Evolutionary conservation across 164 flowering plant species (phyloP), one percentile per base, ranked within the genome.

Genomic region (Euptelea pleiosperma): DNA sequence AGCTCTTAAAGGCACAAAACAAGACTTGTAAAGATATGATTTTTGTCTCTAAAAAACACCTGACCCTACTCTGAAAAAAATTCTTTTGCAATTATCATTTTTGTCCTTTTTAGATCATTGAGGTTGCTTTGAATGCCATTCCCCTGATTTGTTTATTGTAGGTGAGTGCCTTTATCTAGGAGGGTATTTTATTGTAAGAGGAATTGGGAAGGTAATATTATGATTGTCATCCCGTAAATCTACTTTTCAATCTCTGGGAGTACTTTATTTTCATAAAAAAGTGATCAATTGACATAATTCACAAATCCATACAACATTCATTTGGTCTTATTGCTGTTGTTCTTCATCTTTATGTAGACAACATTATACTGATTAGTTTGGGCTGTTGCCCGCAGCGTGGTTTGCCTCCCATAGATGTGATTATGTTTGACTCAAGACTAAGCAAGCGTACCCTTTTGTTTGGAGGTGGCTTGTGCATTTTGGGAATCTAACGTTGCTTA

Each of bases 151-250:
- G 31, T 52, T 66, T 52, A 22, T 28, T 54, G 37, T 51, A 86
- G 98, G 98, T 69, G 99, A 94, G 73, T 94, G 99, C 29, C 95
- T 86, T 56, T 96, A 91, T 71, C 96, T 96, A 21, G 97, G 97
- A 59, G 99, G 99, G 35, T 94, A 89, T 72, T 91, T 94, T 66
- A 41, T 94, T 37, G 76, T 94, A 39, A 94, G 91, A 69, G 99
- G 99, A 53, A 80, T 81, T 9, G 99, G 91, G 74, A 94, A 91
- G 99, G 96, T 91, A 57, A 60, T 24, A 26, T 44, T 65, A 55
- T 48, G 41, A 35, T 46, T 63, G n/a, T 48, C 31, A 35, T 33
- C 19, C 15, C 34, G 18, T 61, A 31, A 26, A n/a, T 25, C 24
- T 48, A 22, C 15, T 39, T 47, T 56, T 39, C 4, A 40, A 9